Base-by-base conservation (phyloP, 1,284 basidiomycete genomes). In the Psilocybe mexicana region DNA sequence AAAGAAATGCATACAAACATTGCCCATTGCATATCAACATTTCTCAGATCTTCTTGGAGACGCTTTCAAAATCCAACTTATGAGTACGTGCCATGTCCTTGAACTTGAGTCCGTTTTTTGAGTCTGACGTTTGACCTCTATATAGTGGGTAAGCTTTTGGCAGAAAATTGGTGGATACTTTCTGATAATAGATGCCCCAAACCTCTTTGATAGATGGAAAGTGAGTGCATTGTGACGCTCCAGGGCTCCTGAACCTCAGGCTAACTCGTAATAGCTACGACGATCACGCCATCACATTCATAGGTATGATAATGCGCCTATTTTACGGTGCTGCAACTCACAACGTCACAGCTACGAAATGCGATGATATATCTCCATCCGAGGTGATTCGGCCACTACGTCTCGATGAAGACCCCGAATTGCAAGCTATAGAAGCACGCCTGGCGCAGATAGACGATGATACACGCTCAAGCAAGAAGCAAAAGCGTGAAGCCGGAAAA, bases 351-450 rank as follows among this genome's bases (percentile, higher is more conserved):
- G 84, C 84, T 3, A 82, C 79, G 59, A 86, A 87, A 69, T 83
- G 81, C 57, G 85, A 86, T 57, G 85, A 87, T 60, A 79, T 87
- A n/a, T 83, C 81, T 6, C 84, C 82, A 57, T 79, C 78, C 0
- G 84, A 86, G 61, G 79, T 85, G 47, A 81, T 86, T 47, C 69
- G 69, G 23, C 77, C 79, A 1, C 73, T 87, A 40, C 62, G 70
- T 28, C 73, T 86, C 3, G 75, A 81, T 2, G 79, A 83, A 44
- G 79, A 86, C 42, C 76, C 79, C 1, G 78, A 79, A 52, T 70
- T 85, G 10, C 77, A 80, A 54, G 74, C 67, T 2, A 82, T 86
- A 25, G 78, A 85, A 61, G 75, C 75, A 0, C 73, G 73, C 30
- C 72, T 86, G 23, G 70, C 76, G 0, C 47, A 67, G n/a, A 71